A percentile compares a stretch with the other conserved stretches of the same genome.
phyloP scores from a whole-genome alignment of 805 yeast species.

The Vanderwaltozyma verrucispora region DNA sequence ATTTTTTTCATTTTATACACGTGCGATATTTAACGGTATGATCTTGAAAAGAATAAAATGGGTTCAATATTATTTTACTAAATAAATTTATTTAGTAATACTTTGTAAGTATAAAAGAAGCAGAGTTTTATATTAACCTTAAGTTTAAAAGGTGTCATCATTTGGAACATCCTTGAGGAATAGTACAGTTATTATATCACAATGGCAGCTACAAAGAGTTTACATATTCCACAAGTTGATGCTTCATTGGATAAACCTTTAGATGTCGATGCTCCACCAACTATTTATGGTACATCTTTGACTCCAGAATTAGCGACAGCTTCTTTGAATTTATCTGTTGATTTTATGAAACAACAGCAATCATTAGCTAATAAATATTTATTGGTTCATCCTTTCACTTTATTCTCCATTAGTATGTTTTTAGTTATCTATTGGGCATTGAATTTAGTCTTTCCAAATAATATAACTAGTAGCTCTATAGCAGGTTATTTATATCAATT shows the following conservation, averaged over 20 bases:
- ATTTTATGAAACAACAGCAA: slow-evolving; percentile 39
- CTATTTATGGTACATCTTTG: slow-evolving; percentile 39
- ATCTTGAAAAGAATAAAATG: too few relatives aligned
- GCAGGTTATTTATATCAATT: slow-evolving; percentile 17
- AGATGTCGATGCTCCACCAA: slow-evolving; percentile 40
- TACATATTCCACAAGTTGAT: slow-evolving; percentile 34
- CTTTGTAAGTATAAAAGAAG: too few relatives aligned
- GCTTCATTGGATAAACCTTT: slow-evolving; percentile 47
- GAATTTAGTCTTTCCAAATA: slow-evolving; percentile 13
- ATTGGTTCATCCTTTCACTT: slow-evolving; percentile 37
- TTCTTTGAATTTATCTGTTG: slow-evolving; percentile 53
- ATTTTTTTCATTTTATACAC: too few relatives aligned
- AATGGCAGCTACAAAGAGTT: slow-evolving; percentile 1
- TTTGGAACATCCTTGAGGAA: too few relatives aligned
- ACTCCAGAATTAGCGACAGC: slow-evolving; percentile 52
- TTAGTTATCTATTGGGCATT: slow-evolving; percentile 15
- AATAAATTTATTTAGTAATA: too few relatives aligned
- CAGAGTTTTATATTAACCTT: too few relatives aligned
- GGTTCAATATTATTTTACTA: too few relatives aligned
- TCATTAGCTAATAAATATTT: slow-evolving; percentile 36
- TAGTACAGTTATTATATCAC: too few relatives aligned
- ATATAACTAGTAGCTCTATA: slow-evolving; percentile 10
- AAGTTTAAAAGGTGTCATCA: too few relatives aligned
- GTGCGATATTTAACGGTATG: too few relatives aligned
- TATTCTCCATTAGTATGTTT: slow-evolving; percentile 17